Base-by-base conservation (phyloP, 192 early-diverging fungal species). In the Gryganskiella cystojenkinii region DNA sequence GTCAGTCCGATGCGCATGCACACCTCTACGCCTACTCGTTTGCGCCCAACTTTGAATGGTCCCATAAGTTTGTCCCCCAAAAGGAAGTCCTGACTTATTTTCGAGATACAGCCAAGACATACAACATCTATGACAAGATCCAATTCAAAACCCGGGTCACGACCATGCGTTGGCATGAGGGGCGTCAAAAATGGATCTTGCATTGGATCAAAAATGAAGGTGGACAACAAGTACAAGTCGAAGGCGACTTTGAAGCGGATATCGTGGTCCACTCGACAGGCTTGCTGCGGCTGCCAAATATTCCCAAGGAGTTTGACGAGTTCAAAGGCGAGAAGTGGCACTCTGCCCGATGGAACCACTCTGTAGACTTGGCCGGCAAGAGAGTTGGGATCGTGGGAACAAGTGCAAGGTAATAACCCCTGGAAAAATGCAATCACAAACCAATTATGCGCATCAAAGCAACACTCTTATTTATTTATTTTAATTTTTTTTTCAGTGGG, bases 21-120 rank as follows among this genome's bases (percentile, higher is more conserved):
- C 81, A 84, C 35, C 47, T 79, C 15, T 86, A 86, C 65, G 69
- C 71, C 27, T 84, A 74, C 79, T 74, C 74, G 3, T 85, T 81
- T 25, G 81, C 82, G 3, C 81, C 73, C 4, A 84, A 84, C 63
- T 80, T 71, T 44, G 70, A 85, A 13, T 85, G 82, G 70, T 61
- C 72, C 3, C 34, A 54, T 10, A 71, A 69, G 58, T 83, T 65
- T 72, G 66, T 69, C 15, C 66, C 44, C 0, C 74, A 69, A 33
- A 27, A 17, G 4, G 74, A 78, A 42, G 22, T 78, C 2, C 49
- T 67, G 11, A 56, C 60, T 0, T 78, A 78, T 24, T 50, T 81
- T 17, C 43, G 33, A 6, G 42, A 54, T 4, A 75, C 71, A 3
- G 82, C 80, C 13, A 70, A 69, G 37, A 70, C 71, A 0, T 65